Percentiles rank a stretch among this genome's conserved stretches.
Evolutionary conservation across 345 rosid genomes (phyloP).

Genomic region (Adansonia digitata): DNA sequence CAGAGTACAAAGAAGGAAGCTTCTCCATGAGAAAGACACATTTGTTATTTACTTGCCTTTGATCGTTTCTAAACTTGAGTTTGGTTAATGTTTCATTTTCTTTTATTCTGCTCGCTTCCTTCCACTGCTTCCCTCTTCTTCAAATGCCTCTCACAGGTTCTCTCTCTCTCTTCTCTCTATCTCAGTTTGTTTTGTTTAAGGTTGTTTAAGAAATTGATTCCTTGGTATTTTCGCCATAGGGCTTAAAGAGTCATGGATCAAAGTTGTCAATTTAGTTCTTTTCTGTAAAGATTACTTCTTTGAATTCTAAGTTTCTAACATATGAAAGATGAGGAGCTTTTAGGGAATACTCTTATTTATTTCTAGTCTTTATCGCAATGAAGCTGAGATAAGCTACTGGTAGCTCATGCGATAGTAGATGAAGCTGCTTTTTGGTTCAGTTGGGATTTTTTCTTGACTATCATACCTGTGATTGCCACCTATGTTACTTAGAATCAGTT

Average conservation of each 20-base stretch:
- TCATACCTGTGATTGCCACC: neutral
- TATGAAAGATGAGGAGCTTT: neutral
- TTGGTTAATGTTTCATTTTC: neutral
- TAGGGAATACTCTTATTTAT: no score
- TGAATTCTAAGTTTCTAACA: neutral
- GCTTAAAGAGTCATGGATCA: neutral
- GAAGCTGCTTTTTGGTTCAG: neutral
- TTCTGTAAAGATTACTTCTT: neutral
- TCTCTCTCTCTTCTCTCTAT: neutral
- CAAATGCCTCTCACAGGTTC: neutral
- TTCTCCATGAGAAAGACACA: neutral
- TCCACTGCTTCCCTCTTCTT: neutral
- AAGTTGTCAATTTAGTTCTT: neutral
- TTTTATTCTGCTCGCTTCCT: neutral
- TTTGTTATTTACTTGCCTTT: neutral
- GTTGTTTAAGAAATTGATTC: neutral
- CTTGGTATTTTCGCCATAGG: neutral
- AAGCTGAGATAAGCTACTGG: slow-evolving; percentile 15
- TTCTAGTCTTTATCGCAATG: no score
- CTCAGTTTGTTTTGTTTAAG: neutral
- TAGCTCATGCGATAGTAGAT: slow-evolving; percentile 7
- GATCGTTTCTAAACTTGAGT: neutral
- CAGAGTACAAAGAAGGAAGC: neutral
- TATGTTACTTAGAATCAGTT: no score
- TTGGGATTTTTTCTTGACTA: neutral